A percentile compares a stretch with the other conserved stretches of the same genome.
These are phyloP conservation scores for Penicillium manginii DNA, from an alignment of 495 filamentous ascomycete genomes.

Conservation along the genomic window DNA sequence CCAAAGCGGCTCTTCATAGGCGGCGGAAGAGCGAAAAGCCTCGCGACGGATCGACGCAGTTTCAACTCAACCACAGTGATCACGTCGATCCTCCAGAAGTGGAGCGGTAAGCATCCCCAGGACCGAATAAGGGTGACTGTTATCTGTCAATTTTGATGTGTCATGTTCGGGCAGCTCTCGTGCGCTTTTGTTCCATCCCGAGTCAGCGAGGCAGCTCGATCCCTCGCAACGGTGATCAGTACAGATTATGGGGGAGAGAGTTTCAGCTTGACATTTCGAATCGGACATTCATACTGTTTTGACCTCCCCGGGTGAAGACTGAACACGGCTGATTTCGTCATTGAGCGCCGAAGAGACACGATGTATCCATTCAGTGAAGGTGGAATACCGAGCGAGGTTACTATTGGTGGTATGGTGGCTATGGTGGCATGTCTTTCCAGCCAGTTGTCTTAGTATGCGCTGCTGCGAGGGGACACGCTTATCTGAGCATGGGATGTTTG, in stretches of 20 bases:
- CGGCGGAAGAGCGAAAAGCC: background rate
- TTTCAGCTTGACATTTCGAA: constrained; percentile 2
- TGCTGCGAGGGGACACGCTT: background rate
- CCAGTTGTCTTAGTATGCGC: background rate
- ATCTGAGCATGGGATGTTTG: background rate
- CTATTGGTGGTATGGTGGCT: background rate
- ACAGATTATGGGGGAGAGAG: background rate
- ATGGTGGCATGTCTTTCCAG: background rate
- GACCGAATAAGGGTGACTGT: constrained; percentile 7
- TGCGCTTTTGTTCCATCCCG: background rate
- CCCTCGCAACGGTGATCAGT: background rate
- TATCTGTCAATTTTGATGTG: constrained; percentile 24
- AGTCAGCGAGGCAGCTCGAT: background rate
- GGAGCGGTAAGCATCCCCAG: background rate
- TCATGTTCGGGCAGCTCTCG: constrained; percentile 12
- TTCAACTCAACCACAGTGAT: constrained; percentile 11
- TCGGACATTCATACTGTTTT: constrained; percentile 13
- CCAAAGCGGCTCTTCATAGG: constrained; percentile 11
- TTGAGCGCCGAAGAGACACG: background rate
- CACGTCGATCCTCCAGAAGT: constrained; percentile 16
- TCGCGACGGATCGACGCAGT: constrained; percentile 13
- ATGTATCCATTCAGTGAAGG: constrained; percentile 4
- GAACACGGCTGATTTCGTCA: constrained; percentile 14
- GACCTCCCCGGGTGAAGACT: constrained; percentile 9
- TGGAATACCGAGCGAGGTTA: background rate